phyloP scores from a whole-genome alignment of 352 stramenopile species.

The Phytopythium vexans region DNA sequence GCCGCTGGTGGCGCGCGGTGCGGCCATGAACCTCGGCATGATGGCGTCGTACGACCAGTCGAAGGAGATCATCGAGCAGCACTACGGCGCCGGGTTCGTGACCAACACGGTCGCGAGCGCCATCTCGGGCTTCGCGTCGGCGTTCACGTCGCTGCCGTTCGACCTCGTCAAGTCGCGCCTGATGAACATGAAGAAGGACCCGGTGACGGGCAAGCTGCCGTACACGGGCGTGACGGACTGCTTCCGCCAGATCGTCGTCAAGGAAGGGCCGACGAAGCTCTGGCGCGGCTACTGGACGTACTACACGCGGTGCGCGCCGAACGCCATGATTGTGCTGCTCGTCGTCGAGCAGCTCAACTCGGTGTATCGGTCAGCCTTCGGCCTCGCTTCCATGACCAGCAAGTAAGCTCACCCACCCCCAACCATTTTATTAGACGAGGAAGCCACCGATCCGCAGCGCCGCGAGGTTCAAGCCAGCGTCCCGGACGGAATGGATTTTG shows the following conservation, averaged over 20 bases:
- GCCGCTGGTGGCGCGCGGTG: slow-evolving; percentile 94
- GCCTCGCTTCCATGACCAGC: slow-evolving; percentile 12
- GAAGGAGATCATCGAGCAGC: slow-evolving; percentile 86
- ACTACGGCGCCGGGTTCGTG: slow-evolving; percentile 70
- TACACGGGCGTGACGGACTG: slow-evolving; percentile 96
- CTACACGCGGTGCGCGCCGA: slow-evolving; percentile 97
- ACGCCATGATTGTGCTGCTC: slow-evolving; percentile 99
- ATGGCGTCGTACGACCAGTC: slow-evolving; percentile 99
- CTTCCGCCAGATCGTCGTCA: slow-evolving; percentile 92
- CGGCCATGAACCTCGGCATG: slow-evolving; percentile 99
- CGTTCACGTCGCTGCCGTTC: slow-evolving; percentile 98
- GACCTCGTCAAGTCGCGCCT: slow-evolving; percentile 98
- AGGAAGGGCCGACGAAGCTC: slow-evolving; percentile 94
- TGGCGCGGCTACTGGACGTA: slow-evolving; percentile 98
- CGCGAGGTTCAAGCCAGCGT: no score
- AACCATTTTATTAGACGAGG: no score
- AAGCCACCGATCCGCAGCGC: no score
- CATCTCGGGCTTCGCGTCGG: slow-evolving; percentile 97
- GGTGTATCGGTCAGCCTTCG: slow-evolving; percentile 71
- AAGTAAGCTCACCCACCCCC: no score
- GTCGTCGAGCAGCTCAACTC: slow-evolving; percentile 96
- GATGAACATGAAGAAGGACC: slow-evolving; percentile 96
- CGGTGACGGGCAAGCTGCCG: slow-evolving; percentile 86
- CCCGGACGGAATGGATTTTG: no score
- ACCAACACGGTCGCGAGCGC: slow-evolving; percentile 93